phyloP scores from a whole-genome alignment of 1,284 basidiomycete species.

The Malassezia globosa region DNA sequence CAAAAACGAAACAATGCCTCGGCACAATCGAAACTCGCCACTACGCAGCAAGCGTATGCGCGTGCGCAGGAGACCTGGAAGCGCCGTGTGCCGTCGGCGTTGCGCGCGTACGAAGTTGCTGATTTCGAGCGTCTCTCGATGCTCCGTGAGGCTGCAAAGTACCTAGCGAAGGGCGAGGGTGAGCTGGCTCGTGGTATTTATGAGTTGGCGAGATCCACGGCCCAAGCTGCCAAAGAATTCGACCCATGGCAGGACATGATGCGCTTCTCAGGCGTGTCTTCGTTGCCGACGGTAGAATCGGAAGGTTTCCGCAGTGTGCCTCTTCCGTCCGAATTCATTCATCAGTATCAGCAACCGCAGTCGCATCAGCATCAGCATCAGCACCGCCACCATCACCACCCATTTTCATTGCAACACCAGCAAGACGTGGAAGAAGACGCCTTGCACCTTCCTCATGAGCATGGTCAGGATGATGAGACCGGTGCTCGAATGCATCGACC shows the following conservation, averaged over 20 bases:
- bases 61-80: conserved; percentile 33
- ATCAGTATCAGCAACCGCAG: too few species aligned
- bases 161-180: conserved; percentile 34
- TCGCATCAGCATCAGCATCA: too few species aligned
- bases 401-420: too few species aligned
- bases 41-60: conserved; percentile 29
- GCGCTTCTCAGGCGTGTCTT: conserved; percentile 18
- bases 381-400: too few species aligned
- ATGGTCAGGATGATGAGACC: too few species aligned
- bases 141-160: conserved; percentile 35
- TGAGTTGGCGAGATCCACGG: conserved; percentile 34
- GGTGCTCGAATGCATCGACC: too few species aligned
- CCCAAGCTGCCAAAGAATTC: conserved; percentile 31
- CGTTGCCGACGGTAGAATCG: too few species aligned
- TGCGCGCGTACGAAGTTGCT: conserved; percentile 37
- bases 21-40: conserved; percentile 26
- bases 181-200: conserved; percentile 35
- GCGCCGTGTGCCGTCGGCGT: conserved; percentile 29
- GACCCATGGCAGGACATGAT: conserved; percentile 36
- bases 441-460: not conserved
- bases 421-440: too few species aligned
- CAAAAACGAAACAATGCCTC: conserved; percentile 27
- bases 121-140: conserved; percentile 35
- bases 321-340: not conserved
- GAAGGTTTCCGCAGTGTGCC: not conserved